Base-by-base conservation (phyloP, 1,139 yeast genomes). In the Kluyveromyces sp. region DNA sequence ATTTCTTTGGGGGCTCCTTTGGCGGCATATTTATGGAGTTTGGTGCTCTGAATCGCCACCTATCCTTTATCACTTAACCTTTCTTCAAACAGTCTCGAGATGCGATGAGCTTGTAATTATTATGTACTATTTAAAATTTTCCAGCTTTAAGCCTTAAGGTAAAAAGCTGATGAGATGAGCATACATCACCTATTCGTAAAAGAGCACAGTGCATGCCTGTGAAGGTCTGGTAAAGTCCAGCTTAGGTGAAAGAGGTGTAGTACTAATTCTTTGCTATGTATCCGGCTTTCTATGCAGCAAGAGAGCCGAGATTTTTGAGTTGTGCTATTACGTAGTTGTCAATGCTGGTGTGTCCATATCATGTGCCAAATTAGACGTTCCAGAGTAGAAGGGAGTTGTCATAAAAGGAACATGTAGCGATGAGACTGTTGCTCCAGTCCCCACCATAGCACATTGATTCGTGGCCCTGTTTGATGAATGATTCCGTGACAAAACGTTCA, bases 401-500 rank as follows among this genome's bases (percentile, higher is more conserved):
- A 65, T 92, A 92, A 61, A 92, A 92, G 43, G 96, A 86, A 60
- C 96, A 88, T 0, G 96, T 88, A 3, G 78, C 81, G 3, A 83
- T 58, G 4, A 74, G 76, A 15, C 69, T 68, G 1, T 60, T 60
- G 9, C 74, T 67, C 95, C 96, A 88, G 58, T 85, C 96, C 3
- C 94, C 96, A 0, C 97, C 97, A 57, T 92, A 92, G 43, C 92
- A 88, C 87, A 92, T 92, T 52, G 96, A 86, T 39, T 79, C 81
- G 60, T 92, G 97, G 19, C 83, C 84, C 25, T 74, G 75, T 50
- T 80, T 82, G 58, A 80, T 76, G 48, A 72, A 74, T 19, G 48
- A 44, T 9, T 67, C 64, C 11, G 75, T 71, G n/a, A 60, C 58
- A 18, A 64, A 65, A 3, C 58, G 57, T 1, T 55, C 53, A n/a